Base-by-base conservation (phyloP, 768 basidiomycete species). In the Pleurotus citrinopileatus region DNA sequence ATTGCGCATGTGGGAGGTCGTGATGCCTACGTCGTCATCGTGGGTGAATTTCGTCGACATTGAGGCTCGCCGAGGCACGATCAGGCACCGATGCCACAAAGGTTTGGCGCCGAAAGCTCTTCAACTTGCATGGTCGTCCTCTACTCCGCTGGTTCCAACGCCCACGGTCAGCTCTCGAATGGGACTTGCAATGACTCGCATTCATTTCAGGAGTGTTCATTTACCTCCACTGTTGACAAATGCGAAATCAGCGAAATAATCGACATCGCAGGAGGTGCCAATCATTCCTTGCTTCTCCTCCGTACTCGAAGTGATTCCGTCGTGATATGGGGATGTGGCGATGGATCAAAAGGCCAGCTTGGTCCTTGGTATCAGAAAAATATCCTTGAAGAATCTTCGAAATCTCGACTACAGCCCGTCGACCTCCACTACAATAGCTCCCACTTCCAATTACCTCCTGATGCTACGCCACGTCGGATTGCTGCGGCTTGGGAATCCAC, bases 401-500 rank as follows among this genome's bases (percentile, higher is more conserved):
- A 32, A 6, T 59, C 72, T 3, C 51, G 75, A 9, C 89, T 91
- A 61, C 67, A 68, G 54, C 77, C 70, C 12, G 69, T 89, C 46
- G 60, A 71, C 26, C 64, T 85, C 1, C 7, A 34, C 32, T 34
- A 62, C 68, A 13, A 60, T 10, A 27, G 15, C n/a, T 79, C 1
- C 61, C 17, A 7, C 19, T 29, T 32, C 71, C 6, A 60, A 61
- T 25, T 71, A 70, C 9, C 61, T 79, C 13, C 48, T 0, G 74
- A 69, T 3, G 84, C 84, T 66, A 59, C 67, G 15, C 69, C 75
- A 38, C 77, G 74, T 26, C 60, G 72, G 22, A 71, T 93, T 13
- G 82, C 82, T 12, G 81, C 86, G 0, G 76, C 84, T 40, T 97
- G 94, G 94, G 89, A 96, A 67, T 91, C 92, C 5, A 84, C 84